phyloP scores from a whole-genome alignment of 1,139 yeast genomes.

The Pneumocystis sp. region DNA sequence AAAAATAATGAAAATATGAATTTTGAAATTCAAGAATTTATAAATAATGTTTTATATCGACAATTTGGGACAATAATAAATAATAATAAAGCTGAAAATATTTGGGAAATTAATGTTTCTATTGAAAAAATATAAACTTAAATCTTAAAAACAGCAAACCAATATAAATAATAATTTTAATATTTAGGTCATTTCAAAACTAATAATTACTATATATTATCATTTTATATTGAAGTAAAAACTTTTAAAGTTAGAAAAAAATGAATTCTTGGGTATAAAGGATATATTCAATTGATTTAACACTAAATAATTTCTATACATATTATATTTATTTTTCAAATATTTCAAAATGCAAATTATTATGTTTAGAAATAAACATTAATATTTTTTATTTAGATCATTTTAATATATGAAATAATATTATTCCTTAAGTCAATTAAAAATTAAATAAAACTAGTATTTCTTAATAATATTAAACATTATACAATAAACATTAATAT shows the following conservation, averaged over 20 bases:
- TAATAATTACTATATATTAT: too few relatives aligned
- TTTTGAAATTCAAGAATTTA: not conserved
- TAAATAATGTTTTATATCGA: not conserved
- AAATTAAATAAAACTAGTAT: too few relatives aligned
- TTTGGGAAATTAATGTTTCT: not conserved
- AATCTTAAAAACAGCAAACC: not conserved
- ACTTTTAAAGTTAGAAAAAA: not conserved
- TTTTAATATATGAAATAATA: too few relatives aligned
- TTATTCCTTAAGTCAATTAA: too few relatives aligned
- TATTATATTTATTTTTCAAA: not conserved
- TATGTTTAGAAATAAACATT: too few relatives aligned
- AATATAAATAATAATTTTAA: not conserved
- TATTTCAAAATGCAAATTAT: too few relatives aligned
- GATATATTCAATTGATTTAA: not conserved
- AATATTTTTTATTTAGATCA: too few relatives aligned
- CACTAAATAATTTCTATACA: not conserved
- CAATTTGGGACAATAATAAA: not conserved
- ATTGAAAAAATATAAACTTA: not conserved
- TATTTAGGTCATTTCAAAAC: not conserved
- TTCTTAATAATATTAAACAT: not conserved
- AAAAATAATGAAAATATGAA: not conserved
- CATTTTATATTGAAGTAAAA: too few relatives aligned
- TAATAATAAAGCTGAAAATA: not conserved
- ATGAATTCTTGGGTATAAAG: not conserved
- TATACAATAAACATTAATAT: not conserved